A percentile compares a stretch with the other conserved stretches of the same genome.
Conservation (phyloP, 129 eudicot genomes). For the Oenanthe sinensis region DNA sequence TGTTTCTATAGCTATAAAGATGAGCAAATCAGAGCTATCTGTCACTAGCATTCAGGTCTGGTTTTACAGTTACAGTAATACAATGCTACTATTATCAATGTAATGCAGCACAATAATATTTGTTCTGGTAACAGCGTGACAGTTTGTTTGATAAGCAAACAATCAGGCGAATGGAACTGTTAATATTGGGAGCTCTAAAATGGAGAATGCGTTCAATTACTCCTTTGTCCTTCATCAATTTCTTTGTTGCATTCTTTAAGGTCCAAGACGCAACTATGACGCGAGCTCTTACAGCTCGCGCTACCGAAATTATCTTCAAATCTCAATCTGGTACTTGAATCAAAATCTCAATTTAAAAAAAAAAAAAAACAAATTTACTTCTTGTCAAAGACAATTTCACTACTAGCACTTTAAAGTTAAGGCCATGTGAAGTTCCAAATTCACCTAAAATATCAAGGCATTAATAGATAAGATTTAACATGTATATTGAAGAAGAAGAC, state of each 20-base stretch:
- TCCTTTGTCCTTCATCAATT: constrained; percentile 35
- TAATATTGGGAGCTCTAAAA: constrained; percentile 43
- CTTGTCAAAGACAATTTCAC: too few relatives aligned
- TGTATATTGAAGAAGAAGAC: too few relatives aligned
- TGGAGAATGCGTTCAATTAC: constrained; percentile 54
- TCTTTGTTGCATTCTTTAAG: constrained; percentile 31
- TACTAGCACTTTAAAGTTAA: too few relatives aligned
- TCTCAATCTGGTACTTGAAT: constrained; percentile 34
- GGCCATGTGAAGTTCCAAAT: too few relatives aligned
- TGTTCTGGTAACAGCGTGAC: constrained; percentile 13
- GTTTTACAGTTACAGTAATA: too few relatives aligned
- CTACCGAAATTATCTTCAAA: constrained; percentile 40
- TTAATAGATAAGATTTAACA: too few relatives aligned
- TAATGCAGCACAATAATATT: background rate
- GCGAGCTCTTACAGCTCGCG: constrained; percentile 34
- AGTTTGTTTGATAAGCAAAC: constrained; percentile 28
- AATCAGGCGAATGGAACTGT: constrained; percentile 39
- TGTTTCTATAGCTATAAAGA: constrained; percentile 49
- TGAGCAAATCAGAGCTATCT: constrained; percentile 27
- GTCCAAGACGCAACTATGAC: constrained; percentile 22
- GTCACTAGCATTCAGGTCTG: constrained; percentile 28
- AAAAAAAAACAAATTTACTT: too few relatives aligned
- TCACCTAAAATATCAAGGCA: too few relatives aligned
- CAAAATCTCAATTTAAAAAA: background rate
- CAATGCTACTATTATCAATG: too few relatives aligned